Conservation (phyloP, 202 grass and related monocot species). For the Digitaria exilis region DNA sequence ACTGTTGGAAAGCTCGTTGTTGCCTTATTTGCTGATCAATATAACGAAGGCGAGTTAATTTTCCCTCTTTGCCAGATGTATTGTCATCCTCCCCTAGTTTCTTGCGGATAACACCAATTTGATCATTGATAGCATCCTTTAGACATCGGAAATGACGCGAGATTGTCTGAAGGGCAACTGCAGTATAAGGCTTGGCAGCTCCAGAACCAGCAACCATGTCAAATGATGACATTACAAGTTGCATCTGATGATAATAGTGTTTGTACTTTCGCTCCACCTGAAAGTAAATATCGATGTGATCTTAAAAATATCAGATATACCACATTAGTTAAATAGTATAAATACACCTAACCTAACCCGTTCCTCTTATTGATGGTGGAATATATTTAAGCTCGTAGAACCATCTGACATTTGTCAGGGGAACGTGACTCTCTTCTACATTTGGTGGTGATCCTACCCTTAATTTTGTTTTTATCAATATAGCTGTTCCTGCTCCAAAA, state of each 20-base stretch:
- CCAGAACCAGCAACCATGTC: conserved; percentile 78
- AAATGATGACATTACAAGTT: conserved; percentile 89
- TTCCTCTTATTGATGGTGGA: neutral
- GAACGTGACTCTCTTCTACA: conserved; percentile 9
- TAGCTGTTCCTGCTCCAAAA: neutral
- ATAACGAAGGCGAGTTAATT: conserved; percentile 83
- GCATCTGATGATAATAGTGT: conserved; percentile 97
- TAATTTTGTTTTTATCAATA: conserved; percentile 3
- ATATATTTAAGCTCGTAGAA: neutral
- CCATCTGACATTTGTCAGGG: conserved; percentile 25
- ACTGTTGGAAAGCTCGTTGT: conserved; percentile 88
- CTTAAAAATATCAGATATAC: neutral
- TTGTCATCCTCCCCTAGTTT: conserved; percentile 83
- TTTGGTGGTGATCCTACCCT: neutral
- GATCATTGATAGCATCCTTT: conserved; percentile 86
- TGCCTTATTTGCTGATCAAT: conserved; percentile 96
- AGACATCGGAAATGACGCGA: conserved; percentile 91
- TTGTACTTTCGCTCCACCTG: conserved; percentile 95
- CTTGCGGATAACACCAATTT: conserved; percentile 74
- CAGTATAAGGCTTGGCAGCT: conserved; percentile 89
- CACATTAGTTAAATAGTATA: conserved; percentile 21
- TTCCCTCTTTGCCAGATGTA: conserved; percentile 63
- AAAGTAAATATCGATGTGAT: conserved; percentile 25
- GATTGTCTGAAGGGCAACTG: conserved; percentile 94
- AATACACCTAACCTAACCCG: neutral